Conservation (phyloP, 225 moss, liverwort and hornwort genomes). For the Anthoceros angustus region DNA sequence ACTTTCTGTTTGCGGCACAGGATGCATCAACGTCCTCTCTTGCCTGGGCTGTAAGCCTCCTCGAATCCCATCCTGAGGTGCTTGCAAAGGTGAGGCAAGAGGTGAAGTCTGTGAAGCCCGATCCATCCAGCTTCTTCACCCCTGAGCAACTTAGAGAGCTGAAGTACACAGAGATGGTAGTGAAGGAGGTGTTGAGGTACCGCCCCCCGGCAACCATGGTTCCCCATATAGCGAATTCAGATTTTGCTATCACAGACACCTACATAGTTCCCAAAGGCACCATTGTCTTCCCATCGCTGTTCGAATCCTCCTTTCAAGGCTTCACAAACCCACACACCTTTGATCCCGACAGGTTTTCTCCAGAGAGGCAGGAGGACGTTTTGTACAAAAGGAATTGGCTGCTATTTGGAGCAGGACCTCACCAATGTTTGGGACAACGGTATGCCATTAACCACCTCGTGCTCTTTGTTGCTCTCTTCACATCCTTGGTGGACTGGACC, state of each 20-base stretch:
- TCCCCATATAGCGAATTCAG: conserved; percentile 49
- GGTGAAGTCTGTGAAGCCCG: conserved; percentile 6
- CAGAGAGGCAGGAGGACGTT: conserved; percentile 54
- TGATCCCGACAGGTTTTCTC: conserved; percentile 67
- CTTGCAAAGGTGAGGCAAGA: conserved; percentile 45
- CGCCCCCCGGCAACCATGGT: conserved; percentile 76
- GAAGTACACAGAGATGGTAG: conserved; percentile 72
- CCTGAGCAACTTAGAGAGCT: conserved; percentile 50
- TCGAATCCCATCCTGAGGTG: conserved; percentile 46
- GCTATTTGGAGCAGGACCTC: conserved; percentile 40
- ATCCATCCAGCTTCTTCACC: conserved; percentile 14
- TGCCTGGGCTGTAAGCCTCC: conserved; percentile 49
- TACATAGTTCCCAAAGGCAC: conserved; percentile 69
- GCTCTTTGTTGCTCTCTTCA: background rate
- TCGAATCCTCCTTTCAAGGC: conserved; percentile 91
- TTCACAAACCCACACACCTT: conserved; percentile 59
- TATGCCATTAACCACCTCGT: background rate
- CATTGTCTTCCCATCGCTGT: conserved; percentile 63
- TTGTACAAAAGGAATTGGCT: conserved; percentile 66
- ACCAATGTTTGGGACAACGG: background rate
- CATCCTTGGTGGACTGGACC: background rate
- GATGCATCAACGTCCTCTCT: conserved; percentile 88
- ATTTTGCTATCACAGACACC: conserved; percentile 57
- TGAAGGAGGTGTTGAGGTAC: conserved; percentile 65
- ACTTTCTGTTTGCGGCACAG: conserved; percentile 85